These are phyloP conservation scores for Verticillium nonalfalfae DNA, from an alignment of 2,329 filamentous ascomycete genomes.

Conservation along the genomic window DNA sequence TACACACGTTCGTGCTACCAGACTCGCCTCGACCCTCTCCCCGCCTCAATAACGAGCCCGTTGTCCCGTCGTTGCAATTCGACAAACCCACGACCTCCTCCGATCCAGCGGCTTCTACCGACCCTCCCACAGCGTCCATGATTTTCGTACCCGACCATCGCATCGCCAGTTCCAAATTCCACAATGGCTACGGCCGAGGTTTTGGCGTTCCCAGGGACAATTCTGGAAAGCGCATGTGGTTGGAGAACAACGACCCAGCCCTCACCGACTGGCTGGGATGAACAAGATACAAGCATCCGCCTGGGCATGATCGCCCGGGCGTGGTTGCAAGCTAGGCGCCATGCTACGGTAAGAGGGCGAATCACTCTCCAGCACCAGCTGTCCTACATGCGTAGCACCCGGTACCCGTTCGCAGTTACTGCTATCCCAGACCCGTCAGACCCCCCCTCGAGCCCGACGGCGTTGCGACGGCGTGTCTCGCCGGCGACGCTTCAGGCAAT, in stretches of 20 bases:
- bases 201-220: constrained; percentile 34
- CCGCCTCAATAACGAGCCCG: neutral
- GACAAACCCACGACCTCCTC: neutral
- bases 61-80: neutral
- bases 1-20: neutral
- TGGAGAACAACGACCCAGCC: constrained; percentile 24
- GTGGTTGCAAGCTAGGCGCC: constrained; percentile 17
- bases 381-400: neutral
- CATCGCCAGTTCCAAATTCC: constrained; percentile 37
- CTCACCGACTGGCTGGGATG: constrained; percentile 30
- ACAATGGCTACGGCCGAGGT: constrained; percentile 49
- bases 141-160: constrained; percentile 35
- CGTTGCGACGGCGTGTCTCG: neutral
- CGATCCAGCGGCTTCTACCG: constrained; percentile 6
- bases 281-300: constrained; percentile 12
- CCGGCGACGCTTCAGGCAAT: neutral
- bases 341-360: neutral
- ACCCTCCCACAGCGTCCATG: constrained; percentile 40
- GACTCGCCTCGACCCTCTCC: neutral
- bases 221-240: constrained; percentile 32
- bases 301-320: constrained; percentile 24
- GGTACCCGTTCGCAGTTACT: neutral
- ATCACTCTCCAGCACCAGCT: neutral
- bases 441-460: constrained; percentile 5
- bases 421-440: neutral